These are phyloP conservation scores for Penicillium sp. DNA, from an alignment of 2,329 filamentous ascomycete species.

Conservation along the genomic window DNA sequence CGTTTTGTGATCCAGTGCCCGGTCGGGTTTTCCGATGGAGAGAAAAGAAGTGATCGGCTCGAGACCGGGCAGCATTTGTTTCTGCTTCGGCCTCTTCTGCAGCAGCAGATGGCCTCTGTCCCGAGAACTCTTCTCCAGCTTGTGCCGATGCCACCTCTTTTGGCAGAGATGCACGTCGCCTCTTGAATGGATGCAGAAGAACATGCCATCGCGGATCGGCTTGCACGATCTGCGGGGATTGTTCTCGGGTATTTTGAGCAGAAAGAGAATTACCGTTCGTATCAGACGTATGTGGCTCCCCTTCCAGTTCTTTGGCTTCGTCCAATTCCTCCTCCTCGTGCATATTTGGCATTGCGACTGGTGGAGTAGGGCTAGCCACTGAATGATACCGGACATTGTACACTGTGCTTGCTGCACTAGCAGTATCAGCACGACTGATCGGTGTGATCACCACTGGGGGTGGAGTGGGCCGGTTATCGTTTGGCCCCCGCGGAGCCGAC, in stretches of 20 bases:
- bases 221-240: constrained; percentile 28
- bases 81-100: constrained; percentile 23
- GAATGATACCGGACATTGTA: constrained; percentile 57
- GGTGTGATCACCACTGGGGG: constrained; percentile 47
- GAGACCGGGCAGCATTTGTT: constrained; percentile 37
- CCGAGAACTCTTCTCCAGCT: constrained; percentile 37
- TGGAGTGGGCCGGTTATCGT: constrained; percentile 30
- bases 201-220: constrained; percentile 40
- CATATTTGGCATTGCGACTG: constrained; percentile 30
- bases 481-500: constrained; percentile 9
- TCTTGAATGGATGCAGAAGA: constrained; percentile 51
- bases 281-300: constrained; percentile 8
- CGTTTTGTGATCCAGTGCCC: constrained; percentile 30
- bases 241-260: constrained; percentile 21
- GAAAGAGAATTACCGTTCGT: constrained; percentile 14
- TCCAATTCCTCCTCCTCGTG: constrained; percentile 26
- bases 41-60: constrained; percentile 42
- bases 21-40: constrained; percentile 40
- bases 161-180: constrained; percentile 50
- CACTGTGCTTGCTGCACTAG: constrained; percentile 55
- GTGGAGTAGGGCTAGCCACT: constrained; percentile 41
- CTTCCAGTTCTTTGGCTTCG: constrained; percentile 22
- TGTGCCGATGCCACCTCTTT: constrained; percentile 52
- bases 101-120: constrained; percentile 22
- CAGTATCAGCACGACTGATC: constrained; percentile 52